These are phyloP conservation scores for Tetrapisispora nanseiensis DNA, from an alignment of 805 yeast species.

Conservation along the genomic window DNA sequence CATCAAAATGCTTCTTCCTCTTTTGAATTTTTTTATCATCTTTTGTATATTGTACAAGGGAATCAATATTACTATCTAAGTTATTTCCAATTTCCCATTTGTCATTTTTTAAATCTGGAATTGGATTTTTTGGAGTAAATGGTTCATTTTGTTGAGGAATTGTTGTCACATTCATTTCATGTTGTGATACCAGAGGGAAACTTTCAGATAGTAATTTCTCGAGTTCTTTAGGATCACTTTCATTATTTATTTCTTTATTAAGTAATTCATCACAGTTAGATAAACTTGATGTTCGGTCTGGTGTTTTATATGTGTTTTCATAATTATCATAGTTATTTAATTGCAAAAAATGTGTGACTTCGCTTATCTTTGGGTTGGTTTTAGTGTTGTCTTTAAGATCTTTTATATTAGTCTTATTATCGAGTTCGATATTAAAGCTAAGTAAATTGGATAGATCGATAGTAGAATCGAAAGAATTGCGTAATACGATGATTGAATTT, in stretches of 20 bases:
- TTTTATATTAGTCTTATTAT: neutral
- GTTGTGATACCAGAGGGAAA: slow-evolving; percentile 4
- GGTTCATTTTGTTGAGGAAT: slow-evolving; percentile 4
- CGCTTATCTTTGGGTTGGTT: slow-evolving; percentile 25
- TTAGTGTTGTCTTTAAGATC: neutral
- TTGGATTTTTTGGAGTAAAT: slow-evolving; percentile 14
- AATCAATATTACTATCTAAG: neutral
- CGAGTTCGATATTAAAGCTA: slow-evolving; percentile 9
- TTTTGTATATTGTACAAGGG: neutral
- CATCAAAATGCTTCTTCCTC: slow-evolving; percentile 19
- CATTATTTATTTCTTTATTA: neutral
- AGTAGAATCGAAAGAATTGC: neutral
- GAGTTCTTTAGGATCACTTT: neutral
- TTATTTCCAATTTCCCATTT: slow-evolving; percentile 12
- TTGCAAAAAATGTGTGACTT: slow-evolving; percentile 21
- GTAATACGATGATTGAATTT: too few species aligned
- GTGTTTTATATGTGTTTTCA: slow-evolving; percentile 1
- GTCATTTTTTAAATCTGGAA: slow-evolving; percentile 6
- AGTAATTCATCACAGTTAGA: neutral
- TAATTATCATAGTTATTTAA: slow-evolving; percentile 12
- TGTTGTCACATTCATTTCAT: neutral
- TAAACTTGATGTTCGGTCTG: slow-evolving; percentile 2
- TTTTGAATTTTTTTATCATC: neutral
- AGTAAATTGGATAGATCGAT: slow-evolving; percentile 2
- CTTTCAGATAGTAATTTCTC: slow-evolving; percentile 2